A percentile compares a stretch with the other conserved stretches of the same genome.
Evolutionary conservation across 2,329 filamentous ascomycete genomes (phyloP).

Genomic region (Aaosphaeria arxii): DNA sequence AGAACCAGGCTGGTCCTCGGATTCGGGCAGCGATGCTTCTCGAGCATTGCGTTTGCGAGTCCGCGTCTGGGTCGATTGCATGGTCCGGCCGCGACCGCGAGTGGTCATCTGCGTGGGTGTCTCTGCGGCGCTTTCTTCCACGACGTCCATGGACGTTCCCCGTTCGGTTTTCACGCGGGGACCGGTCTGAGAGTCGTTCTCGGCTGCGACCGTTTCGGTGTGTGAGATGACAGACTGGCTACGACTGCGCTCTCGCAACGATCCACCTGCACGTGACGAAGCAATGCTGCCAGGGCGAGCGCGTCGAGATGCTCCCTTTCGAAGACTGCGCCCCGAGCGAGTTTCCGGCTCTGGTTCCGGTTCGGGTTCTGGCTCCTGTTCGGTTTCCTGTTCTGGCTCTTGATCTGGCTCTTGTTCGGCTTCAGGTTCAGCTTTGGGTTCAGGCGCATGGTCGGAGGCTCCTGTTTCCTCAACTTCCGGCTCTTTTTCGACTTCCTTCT

Average conservation of each 20-base stretch:
- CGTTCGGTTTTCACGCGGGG: slow-evolving; percentile 48
- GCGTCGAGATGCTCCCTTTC: slow-evolving; percentile 26
- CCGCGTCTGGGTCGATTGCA: slow-evolving; percentile 21
- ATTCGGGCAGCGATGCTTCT: slow-evolving; percentile 29
- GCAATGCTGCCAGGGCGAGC: slow-evolving; percentile 41
- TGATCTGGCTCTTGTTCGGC: slow-evolving; percentile 14
- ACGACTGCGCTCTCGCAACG: slow-evolving; percentile 43
- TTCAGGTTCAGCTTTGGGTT: slow-evolving; percentile 11
- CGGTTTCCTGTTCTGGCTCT: slow-evolving; percentile 2
- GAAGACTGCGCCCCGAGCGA: slow-evolving; percentile 27
- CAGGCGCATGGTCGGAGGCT: slow-evolving; percentile 1
- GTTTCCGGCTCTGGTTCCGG: slow-evolving; percentile 24
- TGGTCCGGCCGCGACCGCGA: slow-evolving; percentile 22
- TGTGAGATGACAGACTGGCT: slow-evolving; percentile 50
- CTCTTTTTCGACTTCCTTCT: slow-evolving; percentile 11
- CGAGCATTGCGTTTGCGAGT: slow-evolving; percentile 43
- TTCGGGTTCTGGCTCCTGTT: slow-evolving; percentile 1
- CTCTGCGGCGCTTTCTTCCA: slow-evolving; percentile 34
- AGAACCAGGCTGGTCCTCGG: slow-evolving; percentile 26
- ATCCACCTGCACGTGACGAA: slow-evolving; percentile 46
- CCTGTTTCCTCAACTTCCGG: slow-evolving; percentile 6
- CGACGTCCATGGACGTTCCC: slow-evolving; percentile 41
- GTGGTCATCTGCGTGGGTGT: slow-evolving; percentile 30
- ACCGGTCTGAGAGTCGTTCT: slow-evolving; percentile 38
- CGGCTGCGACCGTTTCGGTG: slow-evolving; percentile 39